phyloP scores from a whole-genome alignment of 2,329 filamentous ascomycete genomes.

The Elsinoe ampelina region DNA sequence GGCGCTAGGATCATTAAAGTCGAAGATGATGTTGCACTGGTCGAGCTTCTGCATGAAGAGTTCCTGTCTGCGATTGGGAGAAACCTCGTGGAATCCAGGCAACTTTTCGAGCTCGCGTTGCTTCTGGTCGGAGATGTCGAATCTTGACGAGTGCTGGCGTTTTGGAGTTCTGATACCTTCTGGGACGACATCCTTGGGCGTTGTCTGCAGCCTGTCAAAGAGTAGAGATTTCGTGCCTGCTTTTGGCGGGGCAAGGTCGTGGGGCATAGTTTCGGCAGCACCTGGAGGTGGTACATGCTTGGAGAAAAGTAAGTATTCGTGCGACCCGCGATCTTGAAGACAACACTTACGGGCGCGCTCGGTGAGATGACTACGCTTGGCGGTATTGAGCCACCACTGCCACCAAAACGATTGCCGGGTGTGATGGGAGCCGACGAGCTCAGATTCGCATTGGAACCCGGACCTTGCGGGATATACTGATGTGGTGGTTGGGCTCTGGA shows the following conservation, averaged over 20 bases:
- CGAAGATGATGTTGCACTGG: slow-evolving; percentile 99
- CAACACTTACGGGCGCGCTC: slow-evolving; percentile 68
- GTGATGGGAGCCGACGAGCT: slow-evolving; percentile 10
- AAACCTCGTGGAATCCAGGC: slow-evolving; percentile 94
- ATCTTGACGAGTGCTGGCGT: slow-evolving; percentile 92
- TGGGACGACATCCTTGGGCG: slow-evolving; percentile 81
- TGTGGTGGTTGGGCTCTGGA: slow-evolving; percentile 16
- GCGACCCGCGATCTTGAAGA: slow-evolving; percentile 16
- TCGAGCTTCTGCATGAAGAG: slow-evolving; percentile 99
- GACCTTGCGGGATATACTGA: slow-evolving; percentile 11
- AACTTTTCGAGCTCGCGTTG: slow-evolving; percentile 90
- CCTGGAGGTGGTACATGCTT: slow-evolving; percentile 89
- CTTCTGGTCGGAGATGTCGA: slow-evolving; percentile 89
- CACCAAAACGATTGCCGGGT: slow-evolving; percentile 20
- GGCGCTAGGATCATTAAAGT: slow-evolving; percentile 95
- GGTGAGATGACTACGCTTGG: slow-evolving; percentile 92
- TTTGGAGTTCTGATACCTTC: slow-evolving; percentile 93
- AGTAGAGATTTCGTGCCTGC: slow-evolving; percentile 80
- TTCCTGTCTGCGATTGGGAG: slow-evolving; percentile 87
- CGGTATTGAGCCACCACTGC: slow-evolving; percentile 17
- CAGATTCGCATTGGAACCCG: not conserved
- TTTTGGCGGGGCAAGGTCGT: slow-evolving; percentile 90
- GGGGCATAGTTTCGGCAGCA: slow-evolving; percentile 93
- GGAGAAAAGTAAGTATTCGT: slow-evolving; percentile 14
- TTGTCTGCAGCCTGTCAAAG: slow-evolving; percentile 82